Base-by-base conservation (phyloP, 495 filamentous ascomycete species). In the Xylaria castorea region DNA sequence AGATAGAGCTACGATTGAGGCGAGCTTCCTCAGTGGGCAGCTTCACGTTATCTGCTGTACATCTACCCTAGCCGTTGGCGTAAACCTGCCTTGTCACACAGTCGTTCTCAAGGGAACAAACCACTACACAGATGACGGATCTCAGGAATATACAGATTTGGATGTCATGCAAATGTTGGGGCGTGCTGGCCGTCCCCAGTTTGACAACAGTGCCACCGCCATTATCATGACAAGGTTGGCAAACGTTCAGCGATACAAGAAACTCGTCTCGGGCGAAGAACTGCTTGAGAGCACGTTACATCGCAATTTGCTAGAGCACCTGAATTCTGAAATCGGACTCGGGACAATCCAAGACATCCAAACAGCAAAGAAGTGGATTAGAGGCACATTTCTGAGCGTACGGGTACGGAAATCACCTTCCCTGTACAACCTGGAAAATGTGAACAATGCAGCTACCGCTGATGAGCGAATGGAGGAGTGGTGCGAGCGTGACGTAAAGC, bases 91-190 rank as follows among this genome's bases (percentile, higher is more conserved):
- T 14, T 96, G 96, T 70, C 92, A 98, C 77, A 89, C 97, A 1
- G 95, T 97, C 5, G 90, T 99, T 11, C 90, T 99, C 66, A 99
- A 98, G 79, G 94, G 94, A 38, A 98, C 95, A 0, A 88, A 92
- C 27, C 85, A 88, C 5, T 99, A 90, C 81, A 85, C 89, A 51
- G 89, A 91, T 63, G 85, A 69, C 81, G 87, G 69, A 79, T 88
- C 91, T 65, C 79, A 82, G 22, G 94, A 99, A 78, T 97, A 96
- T 74, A 90, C 93, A 0, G 95, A 98, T 78, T 83, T 99, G 22
- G 96, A 99, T 75, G 88, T 99, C 72, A 98, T 97, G 93, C 96
- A 99, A 78, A 99, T 99, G 96, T 87, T 98, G 38, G 96, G 96
- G 30, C 91, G 96, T 63, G 95, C 96, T 46, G 96, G 96, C 0